Evolutionary conservation across 2,329 filamentous ascomycete genomes (phyloP).

Genomic region (Scedosporium dehoogii): DNA sequence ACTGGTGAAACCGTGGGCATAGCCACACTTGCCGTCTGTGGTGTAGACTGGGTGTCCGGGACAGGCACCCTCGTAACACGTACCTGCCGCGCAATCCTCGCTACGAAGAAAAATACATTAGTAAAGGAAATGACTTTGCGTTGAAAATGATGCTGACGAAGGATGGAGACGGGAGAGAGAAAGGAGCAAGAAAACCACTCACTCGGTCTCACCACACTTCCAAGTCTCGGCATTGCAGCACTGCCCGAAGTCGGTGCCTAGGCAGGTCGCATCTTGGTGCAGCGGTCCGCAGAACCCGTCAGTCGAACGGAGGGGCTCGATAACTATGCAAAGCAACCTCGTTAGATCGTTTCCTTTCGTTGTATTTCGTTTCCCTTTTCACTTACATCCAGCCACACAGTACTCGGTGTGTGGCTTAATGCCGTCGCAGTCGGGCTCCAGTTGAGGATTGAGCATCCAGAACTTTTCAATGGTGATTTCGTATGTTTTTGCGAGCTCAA

Average conservation of each 20-base stretch:
- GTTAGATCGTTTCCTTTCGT: not conserved
- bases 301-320: slow-evolving; percentile 15
- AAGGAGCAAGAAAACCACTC: slow-evolving; percentile 8
- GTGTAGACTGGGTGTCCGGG: slow-evolving; percentile 18
- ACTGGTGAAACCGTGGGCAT: slow-evolving; percentile 15
- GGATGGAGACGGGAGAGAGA: no score
- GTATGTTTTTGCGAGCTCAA: slow-evolving; percentile 13
- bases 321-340: slow-evolving; percentile 11
- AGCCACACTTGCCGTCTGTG: slow-evolving; percentile 24
- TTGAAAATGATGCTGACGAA: not conserved
- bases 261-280: slow-evolving; percentile 21
- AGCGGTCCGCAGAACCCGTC: slow-evolving; percentile 21
- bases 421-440: slow-evolving; percentile 18
- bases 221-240: slow-evolving; percentile 23
- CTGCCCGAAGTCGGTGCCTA: slow-evolving; percentile 15
- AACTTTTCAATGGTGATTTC: slow-evolving; percentile 15
- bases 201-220: slow-evolving; percentile 19
- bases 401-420: slow-evolving; percentile 19
- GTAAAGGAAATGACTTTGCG: not conserved
- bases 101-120: slow-evolving; percentile 10
- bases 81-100: slow-evolving; percentile 20
- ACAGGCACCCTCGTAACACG: slow-evolving; percentile 23
- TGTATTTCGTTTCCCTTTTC: not conserved
- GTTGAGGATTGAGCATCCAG: slow-evolving; percentile 17
- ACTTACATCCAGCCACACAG: slow-evolving; percentile 20